Conservation (phyloP, 2,329 filamentous ascomycete genomes). For the Chrysoporthe deuterocubensis region DNA sequence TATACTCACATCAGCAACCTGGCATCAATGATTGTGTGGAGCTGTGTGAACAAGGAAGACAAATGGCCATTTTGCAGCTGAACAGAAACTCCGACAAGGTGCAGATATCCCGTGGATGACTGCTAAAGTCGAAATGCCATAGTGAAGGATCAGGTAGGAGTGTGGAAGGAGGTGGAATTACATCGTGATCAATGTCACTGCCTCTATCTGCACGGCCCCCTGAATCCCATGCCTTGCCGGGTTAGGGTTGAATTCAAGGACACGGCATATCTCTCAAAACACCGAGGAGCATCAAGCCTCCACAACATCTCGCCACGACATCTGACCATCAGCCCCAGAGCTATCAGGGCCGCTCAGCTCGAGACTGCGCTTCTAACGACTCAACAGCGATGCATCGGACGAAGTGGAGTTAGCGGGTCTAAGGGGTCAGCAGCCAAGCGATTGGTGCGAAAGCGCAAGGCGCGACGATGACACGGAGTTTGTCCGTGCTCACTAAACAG, state of each 20-base stretch:
- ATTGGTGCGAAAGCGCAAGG: neutral
- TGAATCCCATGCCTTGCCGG: neutral
- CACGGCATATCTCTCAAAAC: neutral
- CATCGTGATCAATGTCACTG: neutral
- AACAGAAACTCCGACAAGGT: neutral
- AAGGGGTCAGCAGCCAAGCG: neutral
- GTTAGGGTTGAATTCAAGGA: neutral
- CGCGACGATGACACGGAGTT: neutral
- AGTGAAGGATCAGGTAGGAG: neutral
- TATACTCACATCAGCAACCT: neutral
- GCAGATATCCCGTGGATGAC: neutral
- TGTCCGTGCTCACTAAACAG: neutral
- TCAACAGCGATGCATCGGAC: too few relatives aligned
- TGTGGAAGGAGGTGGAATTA: neutral
- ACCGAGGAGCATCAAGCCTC: neutral
- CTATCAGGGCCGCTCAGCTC: neutral
- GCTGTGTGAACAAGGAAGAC: neutral
- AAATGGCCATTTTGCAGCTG: neutral
- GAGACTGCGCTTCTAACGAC: neutral
- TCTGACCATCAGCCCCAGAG: neutral
- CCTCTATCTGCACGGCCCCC: neutral
- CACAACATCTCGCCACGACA: neutral
- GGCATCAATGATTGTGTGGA: neutral
- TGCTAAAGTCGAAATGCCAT: neutral
- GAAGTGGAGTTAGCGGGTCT: conserved; percentile 1